phyloP scores from a whole-genome alignment of 192 early-diverging fungal species.

The Phlyctochytrium planicorne region DNA sequence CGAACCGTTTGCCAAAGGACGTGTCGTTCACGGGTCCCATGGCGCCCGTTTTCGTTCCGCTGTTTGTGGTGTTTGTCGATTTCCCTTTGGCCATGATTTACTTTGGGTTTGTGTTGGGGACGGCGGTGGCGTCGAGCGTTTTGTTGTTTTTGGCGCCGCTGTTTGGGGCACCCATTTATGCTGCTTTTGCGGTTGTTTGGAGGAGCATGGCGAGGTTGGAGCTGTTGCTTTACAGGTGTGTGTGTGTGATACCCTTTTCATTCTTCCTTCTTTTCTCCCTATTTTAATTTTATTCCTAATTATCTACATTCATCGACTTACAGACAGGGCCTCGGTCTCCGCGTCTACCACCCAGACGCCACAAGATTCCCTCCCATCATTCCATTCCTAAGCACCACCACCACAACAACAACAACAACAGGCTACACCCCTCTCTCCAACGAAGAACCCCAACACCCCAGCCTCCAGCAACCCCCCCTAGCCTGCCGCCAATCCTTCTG shows the following conservation, averaged over 20 bases:
- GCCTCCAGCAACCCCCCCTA: neutral
- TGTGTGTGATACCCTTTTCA: neutral
- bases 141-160: neutral
- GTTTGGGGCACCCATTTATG: neutral
- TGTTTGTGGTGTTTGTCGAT: neutral
- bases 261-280: too few relatives aligned
- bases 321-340: too few relatives aligned
- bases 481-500: neutral
- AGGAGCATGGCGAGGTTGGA: neutral
- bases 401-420: too few relatives aligned
- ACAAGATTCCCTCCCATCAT: too few relatives aligned
- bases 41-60: neutral
- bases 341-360: too few relatives aligned
- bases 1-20: neutral
- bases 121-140: neutral
- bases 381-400: too few relatives aligned
- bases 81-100: neutral
- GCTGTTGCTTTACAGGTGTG: neutral
- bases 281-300: too few relatives aligned
- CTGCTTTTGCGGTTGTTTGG: neutral
- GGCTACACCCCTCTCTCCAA: neutral
- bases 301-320: too few relatives aligned
- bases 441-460: neutral
- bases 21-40: conserved; percentile 2
- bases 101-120: neutral